Percentiles rank a stretch among this genome's conserved stretches.
phyloP scores from a whole-genome alignment of 768 basidiomycete genomes.

The Solioccasus polychromus region DNA sequence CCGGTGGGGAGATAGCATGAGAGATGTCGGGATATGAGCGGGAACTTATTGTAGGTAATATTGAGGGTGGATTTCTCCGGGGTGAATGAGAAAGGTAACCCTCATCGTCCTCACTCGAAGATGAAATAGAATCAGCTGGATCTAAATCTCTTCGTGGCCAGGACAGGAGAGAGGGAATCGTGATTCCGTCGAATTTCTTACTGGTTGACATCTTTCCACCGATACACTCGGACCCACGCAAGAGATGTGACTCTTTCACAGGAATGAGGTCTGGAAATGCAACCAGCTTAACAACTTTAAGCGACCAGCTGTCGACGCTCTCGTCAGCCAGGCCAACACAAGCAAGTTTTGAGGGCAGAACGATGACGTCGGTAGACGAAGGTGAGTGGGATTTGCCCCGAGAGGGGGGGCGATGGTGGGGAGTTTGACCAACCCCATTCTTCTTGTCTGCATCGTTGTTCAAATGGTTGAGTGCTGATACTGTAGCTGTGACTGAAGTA shows the following conservation, averaged over 20 bases:
- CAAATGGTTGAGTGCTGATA: slow-evolving; percentile 7
- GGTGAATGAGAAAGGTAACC: slow-evolving; percentile 65
- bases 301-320: slow-evolving; percentile 65
- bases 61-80: slow-evolving; percentile 32
- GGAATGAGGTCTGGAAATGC: slow-evolving; percentile 73
- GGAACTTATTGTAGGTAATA: slow-evolving; percentile 35
- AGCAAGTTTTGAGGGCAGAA: slow-evolving; percentile 68
- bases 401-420: slow-evolving; percentile 14
- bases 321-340: slow-evolving; percentile 75
- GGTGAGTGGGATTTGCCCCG: slow-evolving; percentile 52
- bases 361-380: slow-evolving; percentile 53
- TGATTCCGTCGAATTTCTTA: slow-evolving; percentile 12
- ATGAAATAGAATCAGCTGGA: slow-evolving; percentile 26
- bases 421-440: neutral
- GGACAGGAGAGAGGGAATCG: slow-evolving; percentile 20
- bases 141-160: slow-evolving; percentile 22
- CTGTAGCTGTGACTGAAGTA: slow-evolving; percentile 19
- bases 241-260: slow-evolving; percentile 12
- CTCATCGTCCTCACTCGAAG: slow-evolving; percentile 39
- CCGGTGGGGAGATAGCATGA: slow-evolving; percentile 25
- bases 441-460: slow-evolving; percentile 5
- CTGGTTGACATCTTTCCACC: slow-evolving; percentile 3
- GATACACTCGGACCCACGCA: slow-evolving; percentile 2
- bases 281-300: slow-evolving; percentile 75
- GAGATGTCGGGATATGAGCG: slow-evolving; percentile 44